A percentile compares a stretch with the other conserved stretches of the same genome.
These are phyloP conservation scores for Cryptococcus sp. DNA, from an alignment of 1,284 basidiomycete genomes.

Conservation along the genomic window DNA sequence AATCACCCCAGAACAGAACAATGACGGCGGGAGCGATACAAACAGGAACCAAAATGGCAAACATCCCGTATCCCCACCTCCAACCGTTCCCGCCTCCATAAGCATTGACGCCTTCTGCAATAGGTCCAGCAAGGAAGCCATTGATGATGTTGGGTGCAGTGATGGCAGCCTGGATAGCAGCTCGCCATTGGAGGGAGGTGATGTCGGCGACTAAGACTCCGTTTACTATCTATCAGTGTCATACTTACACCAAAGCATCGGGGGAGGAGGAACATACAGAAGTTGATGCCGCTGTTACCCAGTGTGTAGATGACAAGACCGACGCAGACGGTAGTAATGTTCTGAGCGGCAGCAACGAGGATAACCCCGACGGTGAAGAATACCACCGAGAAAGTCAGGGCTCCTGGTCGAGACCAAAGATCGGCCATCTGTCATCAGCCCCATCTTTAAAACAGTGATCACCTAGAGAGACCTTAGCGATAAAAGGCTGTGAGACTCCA, in stretches of 20 bases:
- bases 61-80: slow-evolving; percentile 58
- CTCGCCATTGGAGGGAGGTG: slow-evolving; percentile 72
- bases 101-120: slow-evolving; percentile 59
- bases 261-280: neutral
- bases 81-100: slow-evolving; percentile 49
- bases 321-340: slow-evolving; percentile 31
- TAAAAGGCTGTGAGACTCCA: slow-evolving; percentile 40
- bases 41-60: slow-evolving; percentile 12
- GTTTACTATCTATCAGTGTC: slow-evolving; percentile 1
- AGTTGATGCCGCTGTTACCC: slow-evolving; percentile 15
- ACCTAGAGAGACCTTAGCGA: slow-evolving; percentile 26
- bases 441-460: neutral
- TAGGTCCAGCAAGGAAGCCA: slow-evolving; percentile 33
- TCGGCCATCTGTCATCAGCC: slow-evolving; percentile 17
- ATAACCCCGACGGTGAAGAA: slow-evolving; percentile 41
- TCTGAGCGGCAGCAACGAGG: slow-evolving; percentile 30
- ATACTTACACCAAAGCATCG: slow-evolving; percentile 26
- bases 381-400: slow-evolving; percentile 20
- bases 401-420: slow-evolving; percentile 27
- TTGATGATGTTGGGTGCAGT: slow-evolving; percentile 58
- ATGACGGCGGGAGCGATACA: slow-evolving; percentile 18
- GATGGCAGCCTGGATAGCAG: slow-evolving; percentile 62
- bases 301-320: slow-evolving; percentile 23
- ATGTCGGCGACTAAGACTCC: slow-evolving; percentile 56
- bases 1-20: slow-evolving; percentile 39